A percentile compares a stretch with the other conserved stretches of the same genome.
These are phyloP conservation scores for Cyberlindnera mycetangii DNA, from an alignment of 805 yeast species.

Conservation along the genomic window DNA sequence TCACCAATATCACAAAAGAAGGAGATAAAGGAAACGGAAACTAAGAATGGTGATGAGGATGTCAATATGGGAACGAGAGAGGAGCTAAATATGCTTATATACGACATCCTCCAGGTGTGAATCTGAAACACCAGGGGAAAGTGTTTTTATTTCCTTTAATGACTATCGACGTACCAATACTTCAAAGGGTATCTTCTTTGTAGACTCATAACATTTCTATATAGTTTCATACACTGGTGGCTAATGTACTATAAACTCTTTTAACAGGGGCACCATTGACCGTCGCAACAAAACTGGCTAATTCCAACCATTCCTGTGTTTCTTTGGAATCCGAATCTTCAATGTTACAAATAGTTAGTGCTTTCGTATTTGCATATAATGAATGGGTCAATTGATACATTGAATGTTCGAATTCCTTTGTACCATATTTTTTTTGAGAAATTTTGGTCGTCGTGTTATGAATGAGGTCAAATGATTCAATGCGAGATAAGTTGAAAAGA, in stretches of 20 bases:
- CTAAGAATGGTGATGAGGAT: conserved; percentile 2
- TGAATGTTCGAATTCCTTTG: conserved; percentile 18
- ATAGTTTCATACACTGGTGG: no score
- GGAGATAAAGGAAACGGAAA: conserved; percentile 6
- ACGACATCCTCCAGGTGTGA: conserved; percentile 44
- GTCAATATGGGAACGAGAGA: conserved; percentile 55
- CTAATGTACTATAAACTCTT: conserved; percentile 19
- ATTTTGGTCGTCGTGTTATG: conserved; percentile 14
- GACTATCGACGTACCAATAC: conserved; percentile 1
- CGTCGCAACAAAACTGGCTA: conserved; percentile 12
- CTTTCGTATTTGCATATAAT: conserved; percentile 34
- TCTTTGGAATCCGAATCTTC: conserved; percentile 19
- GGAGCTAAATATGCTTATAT: conserved; percentile 69
- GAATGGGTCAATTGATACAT: conserved; percentile 22
- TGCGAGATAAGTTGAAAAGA: conserved; percentile 13
- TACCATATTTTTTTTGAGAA: conserved; percentile 11
- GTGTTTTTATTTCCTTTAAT: neutral
- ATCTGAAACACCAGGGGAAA: no score
- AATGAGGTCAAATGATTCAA: conserved; percentile 14
- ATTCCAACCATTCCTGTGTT: conserved; percentile 18
- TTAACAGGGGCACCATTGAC: conserved; percentile 17
- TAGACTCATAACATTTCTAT: no score
- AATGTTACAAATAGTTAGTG: conserved; percentile 34
- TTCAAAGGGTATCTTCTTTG: no score
- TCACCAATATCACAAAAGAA: conserved; percentile 15